Evolutionary conservation across 2,329 filamentous ascomycete genomes (phyloP), one percentile per base, ranked within the genome.

Genomic region (Claviceps pusilla): DNA sequence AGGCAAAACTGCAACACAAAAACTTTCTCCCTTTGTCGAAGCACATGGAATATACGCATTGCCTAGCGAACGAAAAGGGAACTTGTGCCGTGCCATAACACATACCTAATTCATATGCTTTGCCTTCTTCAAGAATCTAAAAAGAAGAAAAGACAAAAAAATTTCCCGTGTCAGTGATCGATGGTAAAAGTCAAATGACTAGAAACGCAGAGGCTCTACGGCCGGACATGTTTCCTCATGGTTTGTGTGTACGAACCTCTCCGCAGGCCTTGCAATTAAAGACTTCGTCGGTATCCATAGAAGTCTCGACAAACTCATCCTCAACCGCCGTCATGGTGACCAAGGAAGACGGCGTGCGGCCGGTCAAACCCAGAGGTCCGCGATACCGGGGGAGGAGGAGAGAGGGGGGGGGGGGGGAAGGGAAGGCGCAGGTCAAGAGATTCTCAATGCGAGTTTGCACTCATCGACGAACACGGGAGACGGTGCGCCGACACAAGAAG

Each of bases 91-190:
- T 31, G 31, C n/a, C 24, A 10, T 3, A 33, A n/a, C 56, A 75
- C 77, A 56, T 76, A 97, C 91, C 89, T 64, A 98, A 79, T 73
- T 98, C 93, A 65, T 95, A 98, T 52, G 93, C 93, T 72, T 97
- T 97, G 63, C 93, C 93, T 77, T 98, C 93, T 71, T 98, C 93
- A 24, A 98, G 79, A 61, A 97, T 95, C 89, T 96, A 54, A 28
- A 58, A 41, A 19, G 48, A 51, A 39, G 55, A 35, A 37, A 50
- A 50, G 57, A 54, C 19, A 1, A 19, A 19, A 19, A 19, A 19
- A 19, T 19, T 19, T 19, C 49, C 52, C 50, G 37, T 43, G 50
- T 52, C 55, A 57, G 35, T 19, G 42, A 42, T 42, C 19, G 19
- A 37, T 47, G 31, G 19, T 19, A 19, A 19, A 33, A 3, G 12